phyloP scores from a whole-genome alignment of 345 rosid genomes.

The Stellera chamaejasme region DNA sequence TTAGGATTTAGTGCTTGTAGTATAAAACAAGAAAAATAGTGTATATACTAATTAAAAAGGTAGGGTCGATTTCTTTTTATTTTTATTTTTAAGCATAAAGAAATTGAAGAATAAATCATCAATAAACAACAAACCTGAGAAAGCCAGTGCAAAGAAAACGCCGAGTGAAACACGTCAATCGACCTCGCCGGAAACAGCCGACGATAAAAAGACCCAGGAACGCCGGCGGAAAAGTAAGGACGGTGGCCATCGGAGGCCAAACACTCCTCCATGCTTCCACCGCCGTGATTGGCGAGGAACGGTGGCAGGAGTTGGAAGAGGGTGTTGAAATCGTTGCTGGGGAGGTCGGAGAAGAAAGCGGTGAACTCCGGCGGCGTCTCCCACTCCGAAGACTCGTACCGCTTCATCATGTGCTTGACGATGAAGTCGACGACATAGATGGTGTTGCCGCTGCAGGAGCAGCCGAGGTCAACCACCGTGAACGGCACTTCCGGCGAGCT shows the following conservation, averaged over 20 bases:
- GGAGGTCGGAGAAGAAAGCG: slow-evolving; percentile 86
- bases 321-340: slow-evolving; percentile 92
- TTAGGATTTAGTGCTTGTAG: no score
- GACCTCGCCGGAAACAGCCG: slow-evolving; percentile 81
- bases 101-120: background rate
- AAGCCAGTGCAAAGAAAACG: slow-evolving; percentile 94
- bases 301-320: slow-evolving; percentile 89
- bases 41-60: no score
- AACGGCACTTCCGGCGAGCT: slow-evolving; percentile 50
- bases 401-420: slow-evolving; percentile 68
- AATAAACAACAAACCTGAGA: slow-evolving; percentile 47
- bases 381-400: slow-evolving; percentile 45
- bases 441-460: slow-evolving; percentile 80
- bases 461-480: slow-evolving; percentile 84
- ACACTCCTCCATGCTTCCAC: slow-evolving; percentile 82
- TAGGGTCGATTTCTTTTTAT: no score
- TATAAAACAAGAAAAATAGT: no score
- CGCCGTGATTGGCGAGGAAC: slow-evolving; percentile 30
- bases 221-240: slow-evolving; percentile 73
- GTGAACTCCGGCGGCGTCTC: slow-evolving; percentile 81
- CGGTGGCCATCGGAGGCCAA: slow-evolving; percentile 67
- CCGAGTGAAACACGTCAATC: slow-evolving; percentile 76
- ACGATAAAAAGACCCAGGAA: slow-evolving; percentile 85
- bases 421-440: slow-evolving; percentile 56
- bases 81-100: background rate